These are phyloP conservation scores for Talaromyces sp. DNA, from an alignment of 2,329 filamentous ascomycete species.

Conservation along the genomic window DNA sequence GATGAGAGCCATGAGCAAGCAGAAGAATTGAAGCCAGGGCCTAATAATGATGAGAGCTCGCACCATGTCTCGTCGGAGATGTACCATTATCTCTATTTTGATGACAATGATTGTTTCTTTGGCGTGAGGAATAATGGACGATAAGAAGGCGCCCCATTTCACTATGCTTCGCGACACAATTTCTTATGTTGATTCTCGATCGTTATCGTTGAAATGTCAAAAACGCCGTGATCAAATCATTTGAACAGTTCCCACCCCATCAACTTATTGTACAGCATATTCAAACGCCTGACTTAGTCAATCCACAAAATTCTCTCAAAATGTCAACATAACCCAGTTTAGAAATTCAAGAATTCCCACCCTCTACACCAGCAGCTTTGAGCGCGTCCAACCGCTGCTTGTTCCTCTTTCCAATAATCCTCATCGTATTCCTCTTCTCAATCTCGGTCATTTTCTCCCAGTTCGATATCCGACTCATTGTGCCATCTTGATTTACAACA, in stretches of 20 bases:
- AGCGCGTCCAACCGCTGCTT: slow-evolving; percentile 56
- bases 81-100: slow-evolving; percentile 31
- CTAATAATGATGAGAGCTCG: not conserved
- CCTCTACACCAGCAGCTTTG: slow-evolving; percentile 32
- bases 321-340: too few relatives aligned
- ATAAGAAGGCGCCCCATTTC: not conserved
- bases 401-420: slow-evolving; percentile 65
- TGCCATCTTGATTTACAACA: slow-evolving; percentile 68
- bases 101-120: slow-evolving; percentile 34
- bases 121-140: slow-evolving; percentile 18
- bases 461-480: slow-evolving; percentile 65
- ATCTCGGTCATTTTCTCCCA: slow-evolving; percentile 67
- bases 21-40: not conserved
- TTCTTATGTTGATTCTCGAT: not conserved
- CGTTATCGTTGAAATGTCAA: not conserved
- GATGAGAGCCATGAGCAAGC: not conserved
- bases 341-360: slow-evolving; percentile 1
- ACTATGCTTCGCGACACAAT: not conserved
- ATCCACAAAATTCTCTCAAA: too few relatives aligned
- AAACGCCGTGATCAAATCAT: too few relatives aligned
- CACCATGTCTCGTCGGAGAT: slow-evolving; percentile 18
- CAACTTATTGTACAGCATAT: too few relatives aligned
- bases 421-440: slow-evolving; percentile 62
- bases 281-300: too few relatives aligned
- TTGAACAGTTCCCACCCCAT: too few relatives aligned